These are phyloP conservation scores for Termitomyces sp. DNA, from an alignment of 768 basidiomycete species.

Conservation along the genomic window DNA sequence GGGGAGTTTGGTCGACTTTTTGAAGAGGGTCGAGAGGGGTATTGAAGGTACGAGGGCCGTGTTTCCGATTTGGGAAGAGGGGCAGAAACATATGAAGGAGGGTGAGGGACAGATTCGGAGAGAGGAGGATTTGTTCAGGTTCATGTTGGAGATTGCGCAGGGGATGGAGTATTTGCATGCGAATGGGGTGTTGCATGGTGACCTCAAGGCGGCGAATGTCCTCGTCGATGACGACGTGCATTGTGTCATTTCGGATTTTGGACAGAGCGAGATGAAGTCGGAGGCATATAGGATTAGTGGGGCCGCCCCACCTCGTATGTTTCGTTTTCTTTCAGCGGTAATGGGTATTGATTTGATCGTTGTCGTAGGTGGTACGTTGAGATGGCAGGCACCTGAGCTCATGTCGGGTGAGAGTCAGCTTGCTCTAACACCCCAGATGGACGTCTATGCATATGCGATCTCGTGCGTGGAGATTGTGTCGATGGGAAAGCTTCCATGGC, in stretches of 20 bases:
- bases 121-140: constrained; percentile 42
- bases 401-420: constrained; percentile 25
- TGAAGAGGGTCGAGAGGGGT: constrained; percentile 32
- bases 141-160: constrained; percentile 68
- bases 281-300: constrained; percentile 63
- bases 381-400: constrained; percentile 72
- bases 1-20: constrained; percentile 56
- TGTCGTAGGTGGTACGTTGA: constrained; percentile 48
- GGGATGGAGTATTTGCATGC: constrained; percentile 81
- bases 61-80: constrained; percentile 4
- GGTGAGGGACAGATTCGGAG: neutral
- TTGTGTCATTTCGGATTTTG: constrained; percentile 80
- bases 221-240: constrained; percentile 61
- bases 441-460: constrained; percentile 69
- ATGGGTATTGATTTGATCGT: neutral
- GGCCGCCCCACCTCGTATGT: constrained; percentile 39
- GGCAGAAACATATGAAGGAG: neutral
- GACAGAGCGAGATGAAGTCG: constrained; percentile 73
- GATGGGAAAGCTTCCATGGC: constrained; percentile 59
- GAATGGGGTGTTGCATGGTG: constrained; percentile 68
- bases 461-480: constrained; percentile 58
- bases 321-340: neutral
- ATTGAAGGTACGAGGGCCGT: constrained; percentile 2
- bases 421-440: constrained; percentile 44
- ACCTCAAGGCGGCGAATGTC: constrained; percentile 79